Base-by-base conservation (phyloP, 1,139 yeast species). In the Candida labiduridarum region DNA sequence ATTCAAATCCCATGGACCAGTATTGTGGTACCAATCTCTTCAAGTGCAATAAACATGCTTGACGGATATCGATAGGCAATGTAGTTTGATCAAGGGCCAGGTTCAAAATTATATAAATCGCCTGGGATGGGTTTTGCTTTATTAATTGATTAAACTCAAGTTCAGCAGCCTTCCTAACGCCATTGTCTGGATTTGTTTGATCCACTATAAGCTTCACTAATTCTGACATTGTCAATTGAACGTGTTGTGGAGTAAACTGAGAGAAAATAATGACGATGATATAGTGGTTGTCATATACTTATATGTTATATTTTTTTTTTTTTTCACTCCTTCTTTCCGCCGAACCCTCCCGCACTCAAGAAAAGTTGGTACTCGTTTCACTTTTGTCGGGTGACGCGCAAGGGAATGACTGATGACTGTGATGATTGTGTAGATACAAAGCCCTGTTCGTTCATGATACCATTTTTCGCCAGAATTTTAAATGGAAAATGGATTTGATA, bases 1-100 rank as follows among this genome's bases (percentile, higher is more conserved):
- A 84, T 46, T 82, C 85, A 64, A 91, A 91, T 0, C 89, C 96
- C 25, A 92, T 80, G 25, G 94, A 84, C 99, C 99, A 92, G 59
- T 79, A 84, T 57, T 78, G 74, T 0, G 92, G 87, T 1, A 90
- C 87, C 22, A 87, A 66, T 50, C 87, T 73, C 61, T 89, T 85
- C 55, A 90, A 66, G 55, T 89, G 85, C 35, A 90, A 68, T 41
- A 92, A 65, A 5, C 92, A 82, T 34, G 91, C 76, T 64, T 90
- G 97, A 55, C 85, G 74, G 0, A 74, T 45, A 51, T 67, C 74
- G 1, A 64, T 50, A 1, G 75, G 65, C 15, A 61, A 25, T 25
- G 29, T 46, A 3, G 62, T 54, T 14, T 55, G 59, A 30, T 61
- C 55, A 4, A 59, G 14, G 8, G 75, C 64, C 48, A 63, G 57